Evolutionary conservation across 805 yeast species (phyloP).

Genomic region (Wickerhamia fluorescens): DNA sequence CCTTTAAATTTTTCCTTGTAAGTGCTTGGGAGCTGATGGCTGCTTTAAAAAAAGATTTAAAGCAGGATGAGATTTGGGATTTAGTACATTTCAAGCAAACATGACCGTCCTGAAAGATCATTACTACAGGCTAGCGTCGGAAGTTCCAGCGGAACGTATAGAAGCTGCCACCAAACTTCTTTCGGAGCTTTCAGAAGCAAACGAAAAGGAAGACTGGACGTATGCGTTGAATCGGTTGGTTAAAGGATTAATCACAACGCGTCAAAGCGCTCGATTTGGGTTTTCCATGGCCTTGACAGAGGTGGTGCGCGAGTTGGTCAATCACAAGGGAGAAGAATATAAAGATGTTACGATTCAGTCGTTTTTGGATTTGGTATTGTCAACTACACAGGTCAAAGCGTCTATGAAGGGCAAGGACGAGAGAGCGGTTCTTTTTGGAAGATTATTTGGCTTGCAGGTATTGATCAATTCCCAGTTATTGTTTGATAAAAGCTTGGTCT

Average conservation of each 20-base stretch:
- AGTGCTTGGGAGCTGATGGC: too few relatives aligned
- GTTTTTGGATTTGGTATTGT: slow-evolving; percentile 33
- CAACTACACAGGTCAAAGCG: slow-evolving; percentile 23
- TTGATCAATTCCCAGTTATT: slow-evolving; percentile 43
- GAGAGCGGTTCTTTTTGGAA: slow-evolving; percentile 74
- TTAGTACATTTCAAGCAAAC: too few relatives aligned
- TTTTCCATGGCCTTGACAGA: slow-evolving; percentile 85
- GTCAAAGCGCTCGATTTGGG: slow-evolving; percentile 82
- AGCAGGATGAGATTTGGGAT: too few relatives aligned
- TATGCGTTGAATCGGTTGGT: slow-evolving; percentile 76
- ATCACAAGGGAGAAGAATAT: slow-evolving; percentile 16
- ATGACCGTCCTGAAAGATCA: slow-evolving; percentile 64
- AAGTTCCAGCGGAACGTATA: slow-evolving; percentile 63
- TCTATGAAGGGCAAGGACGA: slow-evolving; percentile 73
- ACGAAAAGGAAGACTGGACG: slow-evolving; percentile 56
- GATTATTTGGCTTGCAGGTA: slow-evolving; percentile 76
- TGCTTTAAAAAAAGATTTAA: too few relatives aligned
- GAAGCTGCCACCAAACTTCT: slow-evolving; percentile 63
- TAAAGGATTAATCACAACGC: slow-evolving; percentile 73
- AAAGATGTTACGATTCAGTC: slow-evolving; percentile 24
- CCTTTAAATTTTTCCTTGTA: too few relatives aligned
- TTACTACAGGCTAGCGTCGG: slow-evolving; percentile 73
- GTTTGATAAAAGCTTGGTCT: slow-evolving; percentile 9
- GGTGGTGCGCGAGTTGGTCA: slow-evolving; percentile 32
- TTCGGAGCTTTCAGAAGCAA: slow-evolving; percentile 44